These are phyloP conservation scores for Rosa chinensis DNA, from an alignment of 306 rosid genomes.

Conservation along the genomic window DNA sequence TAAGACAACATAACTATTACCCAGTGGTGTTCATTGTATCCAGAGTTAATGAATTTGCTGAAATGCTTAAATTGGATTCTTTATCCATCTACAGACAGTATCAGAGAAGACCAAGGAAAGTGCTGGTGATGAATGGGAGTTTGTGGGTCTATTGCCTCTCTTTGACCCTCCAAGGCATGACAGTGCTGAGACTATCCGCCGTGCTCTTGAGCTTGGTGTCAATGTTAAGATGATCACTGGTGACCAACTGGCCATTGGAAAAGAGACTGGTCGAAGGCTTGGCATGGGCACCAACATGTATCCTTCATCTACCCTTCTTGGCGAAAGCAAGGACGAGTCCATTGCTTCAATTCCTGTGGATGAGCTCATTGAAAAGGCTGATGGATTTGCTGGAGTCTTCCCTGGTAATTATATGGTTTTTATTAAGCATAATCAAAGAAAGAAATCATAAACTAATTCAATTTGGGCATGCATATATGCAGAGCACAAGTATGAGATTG, in stretches of 20 bases:
- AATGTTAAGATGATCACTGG: slow-evolving; percentile 98
- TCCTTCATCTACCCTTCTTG: slow-evolving; percentile 85
- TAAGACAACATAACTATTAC: not conserved
- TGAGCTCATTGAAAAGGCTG: slow-evolving; percentile 93
- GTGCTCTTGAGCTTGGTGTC: slow-evolving; percentile 91
- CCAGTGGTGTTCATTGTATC: not conserved
- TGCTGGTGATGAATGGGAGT: slow-evolving; percentile 76
- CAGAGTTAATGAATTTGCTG: not conserved
- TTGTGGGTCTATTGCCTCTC: slow-evolving; percentile 83
- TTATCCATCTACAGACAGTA: slow-evolving; percentile 48
- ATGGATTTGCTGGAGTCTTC: slow-evolving; percentile 95
- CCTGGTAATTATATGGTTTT: slow-evolving; percentile 48
- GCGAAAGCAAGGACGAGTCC: slow-evolving; percentile 58
- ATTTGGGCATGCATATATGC: slow-evolving; percentile 4
- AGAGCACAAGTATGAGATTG: slow-evolving; percentile 96
- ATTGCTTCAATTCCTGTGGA: slow-evolving; percentile 72
- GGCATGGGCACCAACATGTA: slow-evolving; percentile 99
- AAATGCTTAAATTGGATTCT: not conserved
- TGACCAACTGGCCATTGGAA: slow-evolving; percentile 95
- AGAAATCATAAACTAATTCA: not conserved
- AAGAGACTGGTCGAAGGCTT: slow-evolving; percentile 93
- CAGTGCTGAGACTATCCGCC: slow-evolving; percentile 91
- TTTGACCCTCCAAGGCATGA: slow-evolving; percentile 99
- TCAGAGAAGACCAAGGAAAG: slow-evolving; percentile 73
- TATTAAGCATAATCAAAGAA: not conserved